Percentiles rank a stretch among this genome's conserved stretches.
phyloP scores from a whole-genome alignment of 164 flowering plant species.

The Vitis amurensis region DNA sequence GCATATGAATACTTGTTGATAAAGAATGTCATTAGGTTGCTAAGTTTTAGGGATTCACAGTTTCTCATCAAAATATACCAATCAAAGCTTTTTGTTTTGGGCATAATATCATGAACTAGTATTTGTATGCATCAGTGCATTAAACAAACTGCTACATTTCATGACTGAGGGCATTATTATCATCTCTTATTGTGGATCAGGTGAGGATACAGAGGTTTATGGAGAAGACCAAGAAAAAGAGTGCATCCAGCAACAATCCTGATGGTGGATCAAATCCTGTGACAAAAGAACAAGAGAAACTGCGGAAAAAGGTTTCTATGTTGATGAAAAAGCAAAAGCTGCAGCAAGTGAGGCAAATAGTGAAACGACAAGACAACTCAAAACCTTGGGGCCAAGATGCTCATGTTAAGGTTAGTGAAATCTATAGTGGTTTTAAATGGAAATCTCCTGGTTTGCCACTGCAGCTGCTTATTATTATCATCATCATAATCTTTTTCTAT shows the following conservation, averaged over 20 bases:
- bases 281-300: slow-evolving; percentile 20
- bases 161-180: neutral
- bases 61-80: no score
- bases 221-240: slow-evolving; percentile 33
- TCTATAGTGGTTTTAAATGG: neutral
- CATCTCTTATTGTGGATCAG: slow-evolving; percentile 4
- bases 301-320: slow-evolving; percentile 50
- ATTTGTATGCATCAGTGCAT: no score
- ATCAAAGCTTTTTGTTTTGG: no score
- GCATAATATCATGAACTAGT: no score
- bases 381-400: slow-evolving; percentile 72
- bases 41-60: no score
- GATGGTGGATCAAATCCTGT: slow-evolving; percentile 26
- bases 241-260: slow-evolving; percentile 11
- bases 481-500: no score
- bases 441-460: no score
- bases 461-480: no score
- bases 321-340: slow-evolving; percentile 79
- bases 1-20: no score
- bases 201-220: slow-evolving; percentile 34
- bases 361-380: slow-evolving; percentile 50
- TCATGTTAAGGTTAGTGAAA: slow-evolving; percentile 68
- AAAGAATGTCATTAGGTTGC: no score
- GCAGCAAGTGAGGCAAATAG: slow-evolving; percentile 50
- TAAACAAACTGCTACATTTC: no score